phyloP scores from a whole-genome alignment of 192 early-diverging fungal genomes.

The Linnemannia schmuckeri region DNA sequence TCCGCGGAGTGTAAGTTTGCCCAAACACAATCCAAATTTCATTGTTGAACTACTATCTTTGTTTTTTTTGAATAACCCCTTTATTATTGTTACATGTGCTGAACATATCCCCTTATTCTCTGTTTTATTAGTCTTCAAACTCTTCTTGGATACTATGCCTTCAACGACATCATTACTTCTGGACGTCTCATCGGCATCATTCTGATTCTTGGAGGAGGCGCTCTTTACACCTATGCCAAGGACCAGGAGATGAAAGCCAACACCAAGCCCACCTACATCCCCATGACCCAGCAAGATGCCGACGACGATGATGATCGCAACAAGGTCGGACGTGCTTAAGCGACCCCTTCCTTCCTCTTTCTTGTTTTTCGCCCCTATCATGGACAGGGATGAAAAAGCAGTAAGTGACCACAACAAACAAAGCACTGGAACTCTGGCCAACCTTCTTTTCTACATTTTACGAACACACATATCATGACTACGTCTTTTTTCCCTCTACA shows the following conservation, averaged over 20 bases:
- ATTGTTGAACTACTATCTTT: neutral
- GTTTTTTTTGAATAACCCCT: neutral
- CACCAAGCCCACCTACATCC: constrained; percentile 47
- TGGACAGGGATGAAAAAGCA: neutral
- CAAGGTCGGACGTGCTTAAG: constrained; percentile 24
- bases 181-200: constrained; percentile 59
- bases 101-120: neutral
- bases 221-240: constrained; percentile 58
- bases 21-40: neutral
- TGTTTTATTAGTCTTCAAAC: constrained; percentile 52
- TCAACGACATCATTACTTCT: constrained; percentile 50
- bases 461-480: no score
- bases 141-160: constrained; percentile 48
- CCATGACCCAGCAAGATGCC: constrained; percentile 49
- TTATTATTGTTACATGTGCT: neutral
- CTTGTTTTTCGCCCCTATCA: neutral
- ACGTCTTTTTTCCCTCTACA: neutral
- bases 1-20: constrained; percentile 64
- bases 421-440: neutral
- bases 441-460: neutral
- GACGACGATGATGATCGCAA: constrained; percentile 13
- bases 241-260: constrained; percentile 52
- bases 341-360: neutral
- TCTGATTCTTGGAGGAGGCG: constrained; percentile 54
- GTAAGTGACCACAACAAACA: neutral